Conservation (phyloP, 2,329 filamentous ascomycete species). For the Aspergillus pseudoviridinutans region DNA sequence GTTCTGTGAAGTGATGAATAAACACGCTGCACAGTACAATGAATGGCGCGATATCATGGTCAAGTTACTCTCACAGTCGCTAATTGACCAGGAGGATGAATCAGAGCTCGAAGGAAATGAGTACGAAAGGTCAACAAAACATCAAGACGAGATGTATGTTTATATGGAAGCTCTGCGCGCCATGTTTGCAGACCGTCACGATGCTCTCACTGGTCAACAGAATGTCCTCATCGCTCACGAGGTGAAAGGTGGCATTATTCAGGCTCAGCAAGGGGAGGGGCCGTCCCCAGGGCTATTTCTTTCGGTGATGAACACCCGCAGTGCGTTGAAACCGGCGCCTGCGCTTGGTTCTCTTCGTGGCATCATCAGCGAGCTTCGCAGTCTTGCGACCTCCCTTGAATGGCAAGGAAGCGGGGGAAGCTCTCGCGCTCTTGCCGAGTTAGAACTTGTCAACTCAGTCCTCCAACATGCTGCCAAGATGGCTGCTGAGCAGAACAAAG, state of each 20-base stretch:
- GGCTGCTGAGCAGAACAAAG: conserved; percentile 50
- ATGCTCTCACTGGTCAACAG: conserved; percentile 70
- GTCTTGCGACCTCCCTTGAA: conserved; percentile 57
- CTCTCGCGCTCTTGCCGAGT: conserved; percentile 58
- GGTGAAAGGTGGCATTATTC: conserved; percentile 55
- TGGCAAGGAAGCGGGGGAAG: conserved; percentile 54
- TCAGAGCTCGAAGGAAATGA: conserved; percentile 81
- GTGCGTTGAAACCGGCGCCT: conserved; percentile 42
- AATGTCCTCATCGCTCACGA: conserved; percentile 74
- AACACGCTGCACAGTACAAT: conserved; percentile 66
- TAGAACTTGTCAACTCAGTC: conserved; percentile 60
- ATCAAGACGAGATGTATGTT: conserved; percentile 83
- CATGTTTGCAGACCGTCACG: conserved; percentile 72
- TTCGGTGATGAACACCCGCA: conserved; percentile 45
- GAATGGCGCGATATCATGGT: conserved; percentile 72
- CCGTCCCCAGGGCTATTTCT: conserved; percentile 65
- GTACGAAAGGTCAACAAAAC: conserved; percentile 79
- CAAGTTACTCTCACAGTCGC: conserved; percentile 65
- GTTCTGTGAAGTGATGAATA: conserved; percentile 64
- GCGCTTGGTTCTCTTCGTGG: conserved; percentile 64
- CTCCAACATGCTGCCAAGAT: conserved; percentile 57
- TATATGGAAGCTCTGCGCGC: conserved; percentile 77
- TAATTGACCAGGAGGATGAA: conserved; percentile 79
- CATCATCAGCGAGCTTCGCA: conserved; percentile 66
- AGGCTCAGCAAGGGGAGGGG: conserved; percentile 62